Conservation (phyloP, 2,329 filamentous ascomycete genomes). For the Botrytis deweyae region DNA sequence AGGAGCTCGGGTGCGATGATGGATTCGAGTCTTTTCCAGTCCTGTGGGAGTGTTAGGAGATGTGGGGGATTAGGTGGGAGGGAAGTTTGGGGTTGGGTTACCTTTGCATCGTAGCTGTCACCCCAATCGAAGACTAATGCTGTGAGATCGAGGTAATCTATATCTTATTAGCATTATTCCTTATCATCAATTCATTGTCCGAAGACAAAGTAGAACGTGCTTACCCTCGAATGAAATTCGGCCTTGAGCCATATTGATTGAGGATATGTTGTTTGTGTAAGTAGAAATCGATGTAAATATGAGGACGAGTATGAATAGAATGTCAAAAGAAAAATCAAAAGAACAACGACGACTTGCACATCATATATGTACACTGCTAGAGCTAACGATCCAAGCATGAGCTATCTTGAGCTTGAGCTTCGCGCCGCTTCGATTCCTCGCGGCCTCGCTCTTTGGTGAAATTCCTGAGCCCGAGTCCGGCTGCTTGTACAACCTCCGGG, state of each 20-base stretch:
- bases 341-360: neutral
- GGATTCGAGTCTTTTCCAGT: conserved; percentile 32
- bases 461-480: conserved; percentile 16
- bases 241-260: neutral
- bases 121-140: conserved; percentile 60
- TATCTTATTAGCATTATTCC: neutral
- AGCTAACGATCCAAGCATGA: neutral
- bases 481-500: conserved; percentile 15
- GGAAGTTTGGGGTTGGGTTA: conserved; percentile 16
- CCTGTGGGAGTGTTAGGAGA: conserved; percentile 24
- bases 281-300: neutral
- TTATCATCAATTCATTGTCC: neutral
- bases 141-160: conserved; percentile 52
- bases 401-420: neutral
- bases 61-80: neutral
- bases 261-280: neutral
- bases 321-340: neutral
- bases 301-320: neutral
- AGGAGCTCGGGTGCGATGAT: conserved; percentile 34
- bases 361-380: conserved; percentile 8
- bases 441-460: conserved; percentile 11
- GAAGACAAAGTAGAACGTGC: neutral
- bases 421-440: neutral
- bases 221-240: conserved; percentile 24
- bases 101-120: conserved; percentile 63